Evolutionary conservation across 1,284 basidiomycete genomes (phyloP), one percentile per base, ranked within the genome.

Genomic region (Somion occarium): DNA sequence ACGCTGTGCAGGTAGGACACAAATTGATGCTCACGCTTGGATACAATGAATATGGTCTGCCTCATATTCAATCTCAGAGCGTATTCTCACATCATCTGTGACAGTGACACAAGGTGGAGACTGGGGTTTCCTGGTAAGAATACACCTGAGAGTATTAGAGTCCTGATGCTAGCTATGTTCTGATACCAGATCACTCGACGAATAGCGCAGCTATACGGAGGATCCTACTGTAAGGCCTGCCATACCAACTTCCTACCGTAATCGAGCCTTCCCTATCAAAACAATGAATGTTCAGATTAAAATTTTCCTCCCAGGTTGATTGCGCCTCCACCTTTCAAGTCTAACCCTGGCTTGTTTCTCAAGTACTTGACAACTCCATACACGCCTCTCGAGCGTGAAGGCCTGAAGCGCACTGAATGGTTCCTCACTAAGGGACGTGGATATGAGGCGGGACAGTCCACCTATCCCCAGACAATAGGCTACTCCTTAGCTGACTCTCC

Each of bases 401-500:
- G 60, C 0, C 22, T 69, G 4, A 55, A 56, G n/a, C 54, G 58
- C 4, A 48, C 39, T 3, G 22, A 50, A 18, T 50, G 53, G 56
- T 64, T 66, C 53, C 18, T 15, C 69, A 18, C 56, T 12, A 43
- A 51, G 63, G 51, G 72, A 69, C 2, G 12, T 3, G 49, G 49
- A 23, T 51, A 51, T 26, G 7, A n/a, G 5, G 26, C 12, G 18
- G 23, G 22, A 3, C 49, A 51, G 38, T 19, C 24, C 7, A 50
- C 49, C 12, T 22, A 44, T 23, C 49, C 49, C 15, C 69, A 73
- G 53, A 74, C 71, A 1, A 49, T 74, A 12, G 73, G 71, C 2
- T 70, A 84, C 56, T 62, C 69, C 4, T 65, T 84, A 2, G 64
- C 74, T 0, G 82, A 83, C 56, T 82, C 79, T n/a, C 82, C 82